A percentile compares a stretch with the other conserved stretches of the same genome.
Conservation (phyloP, 352 stramenopile species). For the Pythium aphanidermatum region DNA sequence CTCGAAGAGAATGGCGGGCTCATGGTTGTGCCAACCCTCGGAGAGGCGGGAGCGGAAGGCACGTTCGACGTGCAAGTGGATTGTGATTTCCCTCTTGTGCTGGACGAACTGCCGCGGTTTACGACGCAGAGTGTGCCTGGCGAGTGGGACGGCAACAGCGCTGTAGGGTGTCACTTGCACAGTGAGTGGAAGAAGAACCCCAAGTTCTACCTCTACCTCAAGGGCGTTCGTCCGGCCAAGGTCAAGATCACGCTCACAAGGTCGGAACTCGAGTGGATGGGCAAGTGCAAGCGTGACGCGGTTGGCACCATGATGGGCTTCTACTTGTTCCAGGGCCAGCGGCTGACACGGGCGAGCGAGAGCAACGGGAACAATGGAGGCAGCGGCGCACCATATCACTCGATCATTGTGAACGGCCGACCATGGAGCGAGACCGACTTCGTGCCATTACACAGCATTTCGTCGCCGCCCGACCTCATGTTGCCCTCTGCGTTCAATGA, state of each 20-base stretch:
- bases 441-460: slow-evolving; percentile 65
- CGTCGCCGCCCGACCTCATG: slow-evolving; percentile 58
- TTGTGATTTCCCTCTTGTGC: slow-evolving; percentile 59
- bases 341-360: slow-evolving; percentile 30
- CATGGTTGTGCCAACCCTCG: slow-evolving; percentile 70
- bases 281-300: slow-evolving; percentile 72
- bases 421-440: slow-evolving; percentile 83
- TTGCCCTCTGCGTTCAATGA: slow-evolving; percentile 71
- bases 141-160: slow-evolving; percentile 64
- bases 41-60: slow-evolving; percentile 57
- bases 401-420: slow-evolving; percentile 61
- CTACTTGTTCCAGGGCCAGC: slow-evolving; percentile 67
- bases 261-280: slow-evolving; percentile 78
- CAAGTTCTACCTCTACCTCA: slow-evolving; percentile 71
- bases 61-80: slow-evolving; percentile 87
- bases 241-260: slow-evolving; percentile 78
- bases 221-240: slow-evolving; percentile 56
- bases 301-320: slow-evolving; percentile 90
- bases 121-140: slow-evolving; percentile 69
- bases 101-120: slow-evolving; percentile 54
- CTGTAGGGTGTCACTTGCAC: slow-evolving; percentile 75
- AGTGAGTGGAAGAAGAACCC: slow-evolving; percentile 86
- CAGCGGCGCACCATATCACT: slow-evolving; percentile 8
- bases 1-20: slow-evolving; percentile 39
- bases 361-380: neutral